A percentile compares a stretch with the other conserved stretches of the same genome.
Evolutionary conservation across 2,329 filamentous ascomycete genomes (phyloP).

Genomic region (Lecanoromycetidae sp.): DNA sequence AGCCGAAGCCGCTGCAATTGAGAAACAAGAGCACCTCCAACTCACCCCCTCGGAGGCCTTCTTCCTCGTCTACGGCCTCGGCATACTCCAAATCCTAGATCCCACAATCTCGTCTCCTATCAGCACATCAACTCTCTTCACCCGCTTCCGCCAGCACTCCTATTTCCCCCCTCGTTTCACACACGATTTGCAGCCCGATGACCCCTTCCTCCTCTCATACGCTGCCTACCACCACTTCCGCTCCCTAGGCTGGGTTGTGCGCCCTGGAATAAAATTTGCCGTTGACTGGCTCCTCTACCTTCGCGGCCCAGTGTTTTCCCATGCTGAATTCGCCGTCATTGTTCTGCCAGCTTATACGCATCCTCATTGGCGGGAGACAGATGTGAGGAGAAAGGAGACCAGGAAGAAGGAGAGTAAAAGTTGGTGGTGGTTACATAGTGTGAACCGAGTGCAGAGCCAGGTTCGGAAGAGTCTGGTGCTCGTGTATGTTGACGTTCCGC

Average conservation of each 20-base stretch:
- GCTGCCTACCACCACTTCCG: constrained; percentile 92
- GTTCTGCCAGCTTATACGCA: constrained; percentile 73
- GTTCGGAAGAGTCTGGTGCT: constrained; percentile 83
- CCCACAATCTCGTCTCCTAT: too few species aligned
- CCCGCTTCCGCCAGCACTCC: constrained; percentile 56
- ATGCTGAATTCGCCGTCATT: constrained; percentile 83
- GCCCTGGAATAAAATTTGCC: constrained; percentile 86
- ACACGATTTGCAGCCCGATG: constrained; percentile 53
- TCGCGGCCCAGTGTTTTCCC: constrained; percentile 82
- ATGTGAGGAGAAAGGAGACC: constrained; percentile 38
- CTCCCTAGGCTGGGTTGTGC: constrained; percentile 86
- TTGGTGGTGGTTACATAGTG: constrained; percentile 57
- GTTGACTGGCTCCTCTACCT: constrained; percentile 92
- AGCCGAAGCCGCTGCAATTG: constrained; percentile 20
- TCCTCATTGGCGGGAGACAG: constrained; percentile 51
- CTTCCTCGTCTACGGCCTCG: constrained; percentile 73
- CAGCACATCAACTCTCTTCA: constrained; percentile 39
- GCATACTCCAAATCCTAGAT: constrained; percentile 50
- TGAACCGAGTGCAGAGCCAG: constrained; percentile 79
- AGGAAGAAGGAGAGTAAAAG: constrained; percentile 34
- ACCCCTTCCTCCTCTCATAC: constrained; percentile 77
- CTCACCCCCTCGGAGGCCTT: constrained; percentile 83
- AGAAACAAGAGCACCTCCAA: constrained; percentile 75
- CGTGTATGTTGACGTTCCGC: constrained; percentile 82
- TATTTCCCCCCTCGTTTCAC: constrained; percentile 48